Percentiles rank a stretch among this genome's conserved stretches.
Evolutionary conservation across 345 rosid genomes (phyloP).

Genomic region (Balakata baccata): DNA sequence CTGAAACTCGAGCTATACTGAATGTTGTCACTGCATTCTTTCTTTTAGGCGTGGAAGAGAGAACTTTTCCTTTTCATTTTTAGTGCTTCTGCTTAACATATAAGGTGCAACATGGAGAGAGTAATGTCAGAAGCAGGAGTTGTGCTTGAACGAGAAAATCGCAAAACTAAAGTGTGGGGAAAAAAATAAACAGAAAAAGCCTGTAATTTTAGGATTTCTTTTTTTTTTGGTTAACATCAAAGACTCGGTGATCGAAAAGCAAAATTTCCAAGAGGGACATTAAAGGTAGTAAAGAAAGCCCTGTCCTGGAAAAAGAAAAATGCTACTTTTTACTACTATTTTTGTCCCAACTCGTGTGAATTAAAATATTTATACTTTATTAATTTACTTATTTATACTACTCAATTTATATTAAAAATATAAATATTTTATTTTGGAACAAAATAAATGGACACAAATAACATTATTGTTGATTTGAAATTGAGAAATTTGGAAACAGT

Average conservation of each 20-base stretch:
- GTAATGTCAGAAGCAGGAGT: background rate
- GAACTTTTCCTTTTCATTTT: background rate
- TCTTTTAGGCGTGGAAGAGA: background rate
- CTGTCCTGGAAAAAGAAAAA: too few relatives aligned
- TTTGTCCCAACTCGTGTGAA: too few relatives aligned
- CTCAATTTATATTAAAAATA: too few relatives aligned
- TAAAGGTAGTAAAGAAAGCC: too few relatives aligned
- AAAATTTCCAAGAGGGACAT: background rate
- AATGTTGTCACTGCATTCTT: background rate
- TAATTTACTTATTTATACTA: too few relatives aligned
- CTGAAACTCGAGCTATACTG: too few relatives aligned
- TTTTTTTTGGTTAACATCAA: background rate
- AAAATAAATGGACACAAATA: too few relatives aligned
- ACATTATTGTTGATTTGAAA: too few relatives aligned
- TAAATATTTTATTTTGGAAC: too few relatives aligned
- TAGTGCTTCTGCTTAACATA: background rate
- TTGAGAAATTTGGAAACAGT: background rate
- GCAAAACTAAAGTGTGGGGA: slow-evolving; percentile 12
- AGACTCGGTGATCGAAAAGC: slow-evolving; percentile 1
- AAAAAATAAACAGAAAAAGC: background rate
- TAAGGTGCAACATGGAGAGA: background rate
- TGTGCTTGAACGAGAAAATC: background rate
- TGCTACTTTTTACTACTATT: too few relatives aligned
- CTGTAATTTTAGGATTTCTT: background rate
- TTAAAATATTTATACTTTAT: too few relatives aligned